phyloP scores from a whole-genome alignment of 2,329 filamentous ascomycete species.

The Ophiostoma ulmi region DNA sequence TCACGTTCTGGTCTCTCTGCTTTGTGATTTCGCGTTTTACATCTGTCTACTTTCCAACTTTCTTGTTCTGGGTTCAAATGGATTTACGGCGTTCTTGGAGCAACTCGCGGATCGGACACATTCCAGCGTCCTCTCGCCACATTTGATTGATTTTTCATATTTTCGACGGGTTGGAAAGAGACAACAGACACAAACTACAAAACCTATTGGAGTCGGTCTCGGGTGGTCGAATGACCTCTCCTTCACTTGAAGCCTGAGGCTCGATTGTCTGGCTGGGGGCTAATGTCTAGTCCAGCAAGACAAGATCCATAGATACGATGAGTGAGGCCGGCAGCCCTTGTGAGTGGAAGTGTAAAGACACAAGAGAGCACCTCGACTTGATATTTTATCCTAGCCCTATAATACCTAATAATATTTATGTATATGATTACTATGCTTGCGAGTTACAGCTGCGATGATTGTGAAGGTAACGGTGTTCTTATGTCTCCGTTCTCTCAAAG shows the following conservation, averaged over 20 bases:
- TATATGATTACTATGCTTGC: slow-evolving; percentile 31
- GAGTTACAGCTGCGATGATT: background rate
- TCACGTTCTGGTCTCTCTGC: background rate
- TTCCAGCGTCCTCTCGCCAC: slow-evolving; percentile 38
- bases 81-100: slow-evolving; percentile 45
- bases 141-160: slow-evolving; percentile 40
- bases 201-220: slow-evolving; percentile 1
- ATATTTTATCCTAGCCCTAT: slow-evolving; percentile 33
- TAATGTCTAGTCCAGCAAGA: slow-evolving; percentile 34
- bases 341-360: background rate
- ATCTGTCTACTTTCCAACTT: background rate
- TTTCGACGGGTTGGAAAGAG: slow-evolving; percentile 25
- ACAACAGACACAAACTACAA: slow-evolving; percentile 16
- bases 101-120: slow-evolving; percentile 37
- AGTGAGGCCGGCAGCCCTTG: slow-evolving; percentile 19
- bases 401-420: slow-evolving; percentile 40
- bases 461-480: background rate
- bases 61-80: slow-evolving; percentile 33
- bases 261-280: slow-evolving; percentile 27
- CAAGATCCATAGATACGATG: slow-evolving; percentile 15
- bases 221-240: background rate
- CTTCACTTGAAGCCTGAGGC: background rate
- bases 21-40: slow-evolving; percentile 6
- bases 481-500: background rate
- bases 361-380: background rate